These are phyloP conservation scores for Eutrema heterophyllum DNA, from an alignment of 345 rosid species.

Conservation along the genomic window DNA sequence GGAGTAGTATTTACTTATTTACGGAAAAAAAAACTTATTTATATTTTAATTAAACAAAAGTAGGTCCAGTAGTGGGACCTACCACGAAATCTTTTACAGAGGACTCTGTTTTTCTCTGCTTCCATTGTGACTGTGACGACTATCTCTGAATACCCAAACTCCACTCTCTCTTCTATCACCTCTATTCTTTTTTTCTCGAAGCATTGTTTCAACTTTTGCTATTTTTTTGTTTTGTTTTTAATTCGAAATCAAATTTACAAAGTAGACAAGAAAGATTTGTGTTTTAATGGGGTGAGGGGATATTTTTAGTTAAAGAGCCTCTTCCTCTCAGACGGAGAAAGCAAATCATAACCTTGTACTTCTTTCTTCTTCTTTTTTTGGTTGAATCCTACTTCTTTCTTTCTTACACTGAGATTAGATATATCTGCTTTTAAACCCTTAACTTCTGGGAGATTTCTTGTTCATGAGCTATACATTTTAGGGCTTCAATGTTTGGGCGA, in stretches of 20 bases:
- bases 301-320: not conserved
- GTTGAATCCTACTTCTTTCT: not conserved
- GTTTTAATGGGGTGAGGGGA: not conserved
- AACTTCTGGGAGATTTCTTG: slow-evolving; percentile 11
- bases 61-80: slow-evolving; percentile 33
- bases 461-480: not conserved
- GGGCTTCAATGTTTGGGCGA: not conserved
- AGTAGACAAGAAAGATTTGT: not conserved
- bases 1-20: too few species aligned
- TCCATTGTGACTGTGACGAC: slow-evolving; percentile 30
- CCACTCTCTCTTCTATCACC: slow-evolving; percentile 24
- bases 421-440: not conserved
- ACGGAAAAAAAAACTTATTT: too few species aligned
- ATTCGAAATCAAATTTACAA: not conserved
- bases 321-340: not conserved
- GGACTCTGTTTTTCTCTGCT: slow-evolving; percentile 34
- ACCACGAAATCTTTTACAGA: slow-evolving; percentile 38
- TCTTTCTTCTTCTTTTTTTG: not conserved
- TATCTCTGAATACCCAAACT: slow-evolving; percentile 11
- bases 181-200: not conserved
- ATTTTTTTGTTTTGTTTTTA: not conserved
- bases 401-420: not conserved
- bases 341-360: not conserved
- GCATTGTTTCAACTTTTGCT: not conserved
- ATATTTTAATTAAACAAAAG: not conserved